Base-by-base conservation (phyloP, 1,284 basidiomycete species). In the Hemileia vastatrix region DNA sequence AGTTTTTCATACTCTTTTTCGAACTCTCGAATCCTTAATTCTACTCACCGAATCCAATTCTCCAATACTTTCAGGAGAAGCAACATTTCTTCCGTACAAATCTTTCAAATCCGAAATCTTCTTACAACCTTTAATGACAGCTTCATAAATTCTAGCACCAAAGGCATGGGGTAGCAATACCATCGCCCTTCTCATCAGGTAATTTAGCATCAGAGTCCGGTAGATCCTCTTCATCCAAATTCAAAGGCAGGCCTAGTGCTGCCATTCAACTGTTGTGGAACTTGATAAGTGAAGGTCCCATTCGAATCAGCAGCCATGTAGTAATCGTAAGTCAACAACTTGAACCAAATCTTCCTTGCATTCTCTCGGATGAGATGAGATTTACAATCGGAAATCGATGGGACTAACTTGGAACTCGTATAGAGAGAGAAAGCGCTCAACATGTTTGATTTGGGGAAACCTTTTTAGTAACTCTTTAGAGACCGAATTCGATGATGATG, bases 191-290 rank as follows among this genome's bases (percentile, higher is more conserved):
- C n/a, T n/a, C n/a, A n/a, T 40, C 11, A 40, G 36, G 36, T 15
- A 40, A 40, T 40, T 40, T 15, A 40, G 8, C 36, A 11, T 9
- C 15, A 11, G 15, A 40, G n/a, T 50, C 48, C n/a, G 8, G 48
- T 11, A 50, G 48, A n/a, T 50, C 48, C n/a, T 50, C 48, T 32
- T 50, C 48, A 32, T 50, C 48, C 8, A 50, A n/a, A 32, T 50
- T 50, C 13, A 11, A n/a, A 24, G 48, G 48, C 13, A 50, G n/a
- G n/a, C 9, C 48, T n/a, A 32, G 48, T 50, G 9, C 9, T 11
- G 48, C 36, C 36, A 11, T 15, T 40, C 8, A 40, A 11, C 27
- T 27, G 27, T 27, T 27, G 27, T 27, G 27, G 27, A 15, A 40
- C 36, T 40, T 40, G 36, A 40, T 40, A 40, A 15, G 36, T 27